A percentile compares a stretch with the other conserved stretches of the same genome.
Conservation (phyloP, 176 grass and related monocot genomes). For the Saccharum spontaneum region DNA sequence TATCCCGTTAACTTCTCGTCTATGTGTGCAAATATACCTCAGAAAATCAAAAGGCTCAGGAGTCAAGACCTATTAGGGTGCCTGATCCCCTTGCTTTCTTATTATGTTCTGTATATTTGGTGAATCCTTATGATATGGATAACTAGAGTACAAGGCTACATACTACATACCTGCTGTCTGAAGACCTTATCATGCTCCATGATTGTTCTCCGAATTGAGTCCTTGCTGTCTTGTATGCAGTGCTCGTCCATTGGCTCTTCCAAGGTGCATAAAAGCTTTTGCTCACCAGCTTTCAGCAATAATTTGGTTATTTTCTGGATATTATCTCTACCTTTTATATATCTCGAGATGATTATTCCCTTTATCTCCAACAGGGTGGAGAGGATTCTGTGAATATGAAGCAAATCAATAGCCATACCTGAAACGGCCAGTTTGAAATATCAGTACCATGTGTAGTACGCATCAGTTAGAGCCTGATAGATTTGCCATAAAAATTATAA, state of each 20-base stretch:
- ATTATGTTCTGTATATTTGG: not conserved
- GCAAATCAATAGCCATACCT: constrained; percentile 57
- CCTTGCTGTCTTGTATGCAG: constrained; percentile 38
- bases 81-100: not conserved
- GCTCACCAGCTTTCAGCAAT: constrained; percentile 38
- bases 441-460: constrained; percentile 2
- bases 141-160: not conserved
- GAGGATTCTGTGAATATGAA: constrained; percentile 33
- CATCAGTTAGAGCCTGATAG: not conserved
- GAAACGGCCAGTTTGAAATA: constrained; percentile 37
- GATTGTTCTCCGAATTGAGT: constrained; percentile 67
- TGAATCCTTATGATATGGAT: constrained; percentile 22
- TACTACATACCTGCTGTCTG: constrained; percentile 63
- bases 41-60: not conserved
- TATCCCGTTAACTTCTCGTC: not conserved
- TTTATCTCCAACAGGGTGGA: constrained; percentile 42
- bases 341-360: constrained; percentile 6
- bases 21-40: constrained; percentile 12
- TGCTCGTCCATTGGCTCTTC: constrained; percentile 59
- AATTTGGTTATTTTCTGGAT: constrained; percentile 35
- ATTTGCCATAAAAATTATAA: constrained; percentile 5
- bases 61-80: constrained; percentile 14
- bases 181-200: constrained; percentile 78
- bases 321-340: constrained; percentile 34
- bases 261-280: constrained; percentile 27